A percentile compares a stretch with the other conserved stretches of the same genome.
Conservation (phyloP, 768 basidiomycete species). For the Mrakia hoshinonis region DNA sequence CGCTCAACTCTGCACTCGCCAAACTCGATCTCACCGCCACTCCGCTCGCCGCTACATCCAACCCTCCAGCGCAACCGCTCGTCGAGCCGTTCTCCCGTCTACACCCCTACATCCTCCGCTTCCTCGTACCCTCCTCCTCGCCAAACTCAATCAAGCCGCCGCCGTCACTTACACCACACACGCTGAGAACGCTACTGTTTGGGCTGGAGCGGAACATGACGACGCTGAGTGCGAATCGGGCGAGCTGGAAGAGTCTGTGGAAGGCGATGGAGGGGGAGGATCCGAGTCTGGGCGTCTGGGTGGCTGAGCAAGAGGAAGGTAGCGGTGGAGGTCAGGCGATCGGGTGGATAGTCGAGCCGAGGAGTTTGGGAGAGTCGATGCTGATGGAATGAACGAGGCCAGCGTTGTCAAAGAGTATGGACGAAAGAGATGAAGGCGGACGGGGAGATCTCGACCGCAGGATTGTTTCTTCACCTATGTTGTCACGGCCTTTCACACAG, state of each 20-base stretch:
- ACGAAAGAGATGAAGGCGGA: too few relatives aligned
- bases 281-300: conserved; percentile 17
- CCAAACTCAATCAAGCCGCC: neutral
- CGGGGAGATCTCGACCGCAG: too few relatives aligned
- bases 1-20: conserved; percentile 7
- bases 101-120: conserved; percentile 18
- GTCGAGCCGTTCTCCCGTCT: conserved; percentile 10
- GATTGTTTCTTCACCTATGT: too few relatives aligned
- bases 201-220: conserved; percentile 68
- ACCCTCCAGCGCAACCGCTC: neutral
- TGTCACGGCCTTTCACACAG: too few relatives aligned
- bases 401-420: too few relatives aligned
- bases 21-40: neutral
- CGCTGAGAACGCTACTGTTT: conserved; percentile 60
- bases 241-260: conserved; percentile 66
- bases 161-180: conserved; percentile 39
- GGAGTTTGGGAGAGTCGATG: conserved; percentile 30
- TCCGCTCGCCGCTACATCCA: neutral
- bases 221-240: conserved; percentile 75
- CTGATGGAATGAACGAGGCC: conserved; percentile 3
- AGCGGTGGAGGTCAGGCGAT: conserved; percentile 25
- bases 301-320: conserved; percentile 26
- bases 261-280: conserved; percentile 50
- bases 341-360: conserved; percentile 29
- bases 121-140: conserved; percentile 6